A percentile compares a stretch with the other conserved stretches of the same genome.
Evolutionary conservation across 495 filamentous ascomycete species (phyloP).

Genomic region (Hypoxylon fuscum): DNA sequence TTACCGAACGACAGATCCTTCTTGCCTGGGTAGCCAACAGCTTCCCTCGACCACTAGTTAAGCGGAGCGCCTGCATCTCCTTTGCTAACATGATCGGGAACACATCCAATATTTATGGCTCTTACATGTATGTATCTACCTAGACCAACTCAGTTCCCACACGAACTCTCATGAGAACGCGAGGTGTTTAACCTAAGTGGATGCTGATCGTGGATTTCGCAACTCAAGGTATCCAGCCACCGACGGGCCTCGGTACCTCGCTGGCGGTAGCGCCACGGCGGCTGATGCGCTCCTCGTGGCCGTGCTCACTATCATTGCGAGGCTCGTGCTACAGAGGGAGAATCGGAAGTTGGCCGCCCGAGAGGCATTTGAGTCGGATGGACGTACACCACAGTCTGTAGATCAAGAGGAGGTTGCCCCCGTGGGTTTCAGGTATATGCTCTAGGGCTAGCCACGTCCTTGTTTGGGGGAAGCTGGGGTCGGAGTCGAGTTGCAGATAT

Average conservation of each 20-base stretch:
- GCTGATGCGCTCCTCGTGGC: conserved; percentile 56
- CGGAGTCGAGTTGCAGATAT: too few species aligned
- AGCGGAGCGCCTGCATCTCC: conserved; percentile 61
- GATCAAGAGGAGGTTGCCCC: neutral
- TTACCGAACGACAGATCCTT: conserved; percentile 51
- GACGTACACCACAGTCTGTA: neutral
- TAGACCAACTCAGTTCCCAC: neutral
- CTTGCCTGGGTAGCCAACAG: conserved; percentile 63
- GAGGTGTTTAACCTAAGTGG: neutral
- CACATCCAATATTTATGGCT: conserved; percentile 62
- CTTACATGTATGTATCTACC: conserved; percentile 57
- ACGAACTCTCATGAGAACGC: neutral
- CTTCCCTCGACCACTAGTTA: conserved; percentile 62
- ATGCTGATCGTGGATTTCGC: conserved; percentile 8
- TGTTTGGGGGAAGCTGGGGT: neutral
- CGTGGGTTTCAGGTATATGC: conserved; percentile 42
- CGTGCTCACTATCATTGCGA: conserved; percentile 52
- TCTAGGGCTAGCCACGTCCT: conserved; percentile 23
- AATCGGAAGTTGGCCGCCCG: conserved; percentile 61
- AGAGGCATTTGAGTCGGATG: conserved; percentile 42
- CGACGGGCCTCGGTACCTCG: conserved; percentile 60
- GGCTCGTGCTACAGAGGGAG: conserved; percentile 53
- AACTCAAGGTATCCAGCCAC: conserved; percentile 47
- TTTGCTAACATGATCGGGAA: conserved; percentile 67
- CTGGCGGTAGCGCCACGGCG: conserved; percentile 55